Percentiles rank a stretch among this genome's conserved stretches.
phyloP scores from a whole-genome alignment of 164 flowering plant genomes.

The Protea cynaroides region DNA sequence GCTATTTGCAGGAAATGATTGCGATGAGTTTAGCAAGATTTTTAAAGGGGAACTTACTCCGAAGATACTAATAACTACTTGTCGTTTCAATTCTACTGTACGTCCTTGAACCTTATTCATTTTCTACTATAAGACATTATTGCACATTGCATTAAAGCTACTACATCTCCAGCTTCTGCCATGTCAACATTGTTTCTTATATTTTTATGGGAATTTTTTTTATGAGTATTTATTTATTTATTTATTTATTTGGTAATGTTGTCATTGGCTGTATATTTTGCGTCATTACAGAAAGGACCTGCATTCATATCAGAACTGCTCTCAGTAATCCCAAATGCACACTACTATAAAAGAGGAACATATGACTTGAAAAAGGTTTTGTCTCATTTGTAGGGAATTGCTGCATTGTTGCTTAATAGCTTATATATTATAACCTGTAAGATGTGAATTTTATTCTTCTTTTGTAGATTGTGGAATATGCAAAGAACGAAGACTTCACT shows the following conservation, averaged over 20 bases:
- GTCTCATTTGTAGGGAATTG: neutral
- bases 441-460: neutral
- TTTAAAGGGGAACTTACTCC: constrained; percentile 45
- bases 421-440: neutral
- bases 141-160: neutral
- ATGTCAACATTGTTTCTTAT: neutral
- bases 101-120: constrained; percentile 14
- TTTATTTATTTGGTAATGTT: constrained; percentile 4
- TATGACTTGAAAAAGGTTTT: constrained; percentile 88
- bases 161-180: neutral
- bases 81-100: constrained; percentile 84
- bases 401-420: neutral
- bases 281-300: constrained; percentile 76
- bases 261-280: neutral
- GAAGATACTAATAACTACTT: constrained; percentile 86
- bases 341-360: constrained; percentile 86
- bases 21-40: constrained; percentile 75
- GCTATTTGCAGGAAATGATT: constrained; percentile 89
- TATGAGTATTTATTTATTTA: no score
- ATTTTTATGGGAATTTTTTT: neutral
- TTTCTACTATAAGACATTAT: neutral
- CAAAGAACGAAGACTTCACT: constrained; percentile 70
- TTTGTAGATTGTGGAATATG: constrained; percentile 81
- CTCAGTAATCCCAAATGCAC: constrained; percentile 81
- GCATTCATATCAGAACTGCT: constrained; percentile 74